A percentile compares a stretch with the other conserved stretches of the same genome.
phyloP scores from a whole-genome alignment of 352 stramenopile species.

The Hyaloperonospora brassicae region DNA sequence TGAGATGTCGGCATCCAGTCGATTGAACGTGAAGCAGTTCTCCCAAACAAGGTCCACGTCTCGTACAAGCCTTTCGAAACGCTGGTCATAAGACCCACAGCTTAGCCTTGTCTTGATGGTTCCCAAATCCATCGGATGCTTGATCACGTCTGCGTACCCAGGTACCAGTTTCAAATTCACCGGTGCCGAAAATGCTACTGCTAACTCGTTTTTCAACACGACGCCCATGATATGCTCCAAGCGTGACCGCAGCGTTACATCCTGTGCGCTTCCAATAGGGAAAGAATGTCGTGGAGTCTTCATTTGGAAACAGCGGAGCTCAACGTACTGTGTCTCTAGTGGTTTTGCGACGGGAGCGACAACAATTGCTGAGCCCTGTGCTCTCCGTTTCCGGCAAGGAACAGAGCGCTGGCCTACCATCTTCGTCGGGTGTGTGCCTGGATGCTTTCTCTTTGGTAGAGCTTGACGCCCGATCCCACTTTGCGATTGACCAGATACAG shows the following conservation, averaged over 20 bases:
- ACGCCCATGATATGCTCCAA: conserved; percentile 57
- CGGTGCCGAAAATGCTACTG: conserved; percentile 54
- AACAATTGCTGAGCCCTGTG: conserved; percentile 8
- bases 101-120: conserved; percentile 81
- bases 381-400: conserved; percentile 41
- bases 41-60: conserved; percentile 77
- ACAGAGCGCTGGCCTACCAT: conserved; percentile 24
- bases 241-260: conserved; percentile 44
- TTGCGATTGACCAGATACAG: conserved; percentile 22
- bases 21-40: conserved; percentile 84
- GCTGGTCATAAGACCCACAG: conserved; percentile 51
- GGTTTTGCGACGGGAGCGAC: conserved; percentile 6
- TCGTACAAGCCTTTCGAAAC: conserved; percentile 40
- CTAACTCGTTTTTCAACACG: conserved; percentile 58
- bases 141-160: conserved; percentile 63
- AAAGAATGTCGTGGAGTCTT: conserved; percentile 25
- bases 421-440: conserved; percentile 15
- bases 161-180: conserved; percentile 63
- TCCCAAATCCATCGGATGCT: conserved; percentile 87
- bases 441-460: conserved; percentile 44
- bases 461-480: conserved; percentile 31
- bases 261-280: conserved; percentile 20
- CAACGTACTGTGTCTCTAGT: conserved; percentile 30
- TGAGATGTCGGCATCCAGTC: conserved; percentile 70
- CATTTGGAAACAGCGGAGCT: conserved; percentile 56